These are phyloP conservation scores for Ophiocordyceps camponoti-saundersi DNA, from an alignment of 2,329 filamentous ascomycete species.

Conservation along the genomic window DNA sequence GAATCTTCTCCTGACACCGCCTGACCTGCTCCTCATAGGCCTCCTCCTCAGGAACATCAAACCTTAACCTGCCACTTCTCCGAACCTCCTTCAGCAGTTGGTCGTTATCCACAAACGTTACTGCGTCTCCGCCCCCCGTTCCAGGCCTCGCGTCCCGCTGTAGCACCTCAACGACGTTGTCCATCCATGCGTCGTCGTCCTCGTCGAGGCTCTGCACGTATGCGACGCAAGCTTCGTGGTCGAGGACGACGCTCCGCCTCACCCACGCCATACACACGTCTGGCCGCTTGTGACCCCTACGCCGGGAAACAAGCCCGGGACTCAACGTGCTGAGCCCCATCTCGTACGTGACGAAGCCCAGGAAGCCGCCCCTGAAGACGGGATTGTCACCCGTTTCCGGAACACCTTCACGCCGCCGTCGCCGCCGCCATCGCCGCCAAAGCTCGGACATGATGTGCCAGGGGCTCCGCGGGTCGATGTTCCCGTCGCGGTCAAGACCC, in stretches of 20 bases:
- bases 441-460: slow-evolving; percentile 36
- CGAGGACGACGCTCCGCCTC: slow-evolving; percentile 59
- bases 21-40: slow-evolving; percentile 52
- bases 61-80: slow-evolving; percentile 7
- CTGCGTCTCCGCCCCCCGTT: background rate
- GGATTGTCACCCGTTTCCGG: slow-evolving; percentile 6
- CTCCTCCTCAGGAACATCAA: slow-evolving; percentile 22
- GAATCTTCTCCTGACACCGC: slow-evolving; percentile 53
- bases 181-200: slow-evolving; percentile 14
- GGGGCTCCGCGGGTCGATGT: slow-evolving; percentile 17
- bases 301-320: slow-evolving; percentile 9
- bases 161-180: slow-evolving; percentile 5
- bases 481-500: slow-evolving; percentile 3
- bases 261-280: slow-evolving; percentile 66
- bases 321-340: slow-evolving; percentile 40
- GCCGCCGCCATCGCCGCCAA: slow-evolving; percentile 11
- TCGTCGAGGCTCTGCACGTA: slow-evolving; percentile 38
- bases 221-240: slow-evolving; percentile 44
- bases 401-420: slow-evolving; percentile 1
- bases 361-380: slow-evolving; percentile 67
- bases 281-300: slow-evolving; percentile 28
- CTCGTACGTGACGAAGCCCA: slow-evolving; percentile 77
- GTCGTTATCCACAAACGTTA: slow-evolving; percentile 4
- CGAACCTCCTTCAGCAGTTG: slow-evolving; percentile 5
- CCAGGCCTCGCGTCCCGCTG: background rate